Base-by-base conservation (phyloP, 2,329 filamentous ascomycete species). In the Trichoderma sp. region DNA sequence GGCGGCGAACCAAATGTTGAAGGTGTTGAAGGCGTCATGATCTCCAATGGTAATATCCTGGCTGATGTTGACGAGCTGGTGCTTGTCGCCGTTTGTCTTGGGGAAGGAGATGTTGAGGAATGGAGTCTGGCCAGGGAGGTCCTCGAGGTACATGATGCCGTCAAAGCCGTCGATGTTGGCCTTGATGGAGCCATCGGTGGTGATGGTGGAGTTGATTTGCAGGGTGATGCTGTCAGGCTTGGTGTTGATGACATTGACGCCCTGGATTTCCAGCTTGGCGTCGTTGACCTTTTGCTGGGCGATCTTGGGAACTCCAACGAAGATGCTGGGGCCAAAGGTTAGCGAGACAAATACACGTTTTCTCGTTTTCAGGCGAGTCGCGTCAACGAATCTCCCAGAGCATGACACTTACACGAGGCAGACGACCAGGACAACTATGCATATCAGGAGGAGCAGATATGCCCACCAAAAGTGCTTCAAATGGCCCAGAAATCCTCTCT, bases 401-500 rank as follows among this genome's bases (percentile, higher is more conserved):
- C 2, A 32, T 11, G 37, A 54, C 32, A 84, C 87, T 85, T 81
- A 90, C 88, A 90, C 77, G 49, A 89, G 79, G 49, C 86, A 81
- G 21, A 91, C 83, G 46, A 88, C 80, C 16, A 91, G 77, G 39
- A 88, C 81, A 54, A 85, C 76, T 55, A 88, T 77, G 70, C 82
- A 72, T 68, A 84, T 75, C 63, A 87, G 76, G 18, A 82, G 75
- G 69, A 90, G 79, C 69, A 89, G 76, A 73, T 89, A 83, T 71
- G 83, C 74, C 88, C 88, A 90, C 89, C 88, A 90, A 73, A 85
- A 89, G 72, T 80, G 82, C 74, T 78, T 82, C 76, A 83, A 84
- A 75, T 88, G 85, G 58, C 81, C 79, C 67, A 79, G 78, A 72
- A 80, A 79, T 34, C 76, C 76, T 69, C 80, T 78, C 39, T 37